Base-by-base conservation (phyloP, 2,329 filamentous ascomycete species). In the Aspergillus carbonarius region DNA sequence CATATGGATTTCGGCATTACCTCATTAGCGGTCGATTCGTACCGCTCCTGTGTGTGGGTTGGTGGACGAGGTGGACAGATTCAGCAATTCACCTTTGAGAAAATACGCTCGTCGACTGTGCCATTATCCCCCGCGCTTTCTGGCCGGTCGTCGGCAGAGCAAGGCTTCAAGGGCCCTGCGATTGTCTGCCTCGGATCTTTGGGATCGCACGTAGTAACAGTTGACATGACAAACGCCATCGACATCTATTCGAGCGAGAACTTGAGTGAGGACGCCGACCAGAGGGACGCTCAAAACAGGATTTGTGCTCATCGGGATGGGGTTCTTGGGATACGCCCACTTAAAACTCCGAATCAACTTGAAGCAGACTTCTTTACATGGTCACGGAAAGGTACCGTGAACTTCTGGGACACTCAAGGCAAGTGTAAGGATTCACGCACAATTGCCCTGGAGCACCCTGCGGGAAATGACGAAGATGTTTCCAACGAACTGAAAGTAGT, bases 361-460 rank as follows among this genome's bases (percentile, higher is more conserved):
- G 81, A 84, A 20, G 88, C 91, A 0, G 84, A 88, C 8, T 97
- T 98, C 69, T 88, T 93, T 63, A 97, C 93, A 0, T 99, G 93
- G 91, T 93, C 93, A 1, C 85, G 84, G 20, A 87, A 88, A 53
- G 95, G 95, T 5, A 86, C 84, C 15, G 83, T 98, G 52, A 85
- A 91, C 23, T 89, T 96, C 66, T 99, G 95, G 95, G 85, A 87
- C 66, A 73, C 86, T 13, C 83, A 91, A 50, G 95, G 93, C 20
- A 83, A 81, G 54, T 85, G 88, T 61, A 87, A 85, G 65, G 81
- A 82, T 15, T 85, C 85, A 1, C 78, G 92, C 35, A 79, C 84
- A 40, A 82, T 96, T 12, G 82, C 87, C 4, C 77, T 97, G 5
- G 92, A 96, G 59, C 85, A 89, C 60, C 67, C 78, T 20, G 68